phyloP scores from a whole-genome alignment of 768 basidiomycete species.

The Tulasnella sp. region DNA sequence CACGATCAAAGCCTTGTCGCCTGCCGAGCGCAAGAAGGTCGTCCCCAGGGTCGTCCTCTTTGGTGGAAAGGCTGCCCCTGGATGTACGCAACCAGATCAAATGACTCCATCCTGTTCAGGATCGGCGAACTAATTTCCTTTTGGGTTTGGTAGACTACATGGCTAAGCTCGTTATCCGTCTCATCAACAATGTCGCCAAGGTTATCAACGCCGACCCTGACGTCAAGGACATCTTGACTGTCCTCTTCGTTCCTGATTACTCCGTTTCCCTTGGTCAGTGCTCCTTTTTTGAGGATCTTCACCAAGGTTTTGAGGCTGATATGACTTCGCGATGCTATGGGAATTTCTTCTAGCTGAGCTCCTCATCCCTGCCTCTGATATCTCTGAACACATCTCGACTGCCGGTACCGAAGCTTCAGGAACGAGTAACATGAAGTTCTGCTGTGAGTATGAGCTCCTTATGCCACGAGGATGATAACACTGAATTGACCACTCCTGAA shows the following conservation, averaged over 20 bases:
- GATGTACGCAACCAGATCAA: conserved; percentile 40
- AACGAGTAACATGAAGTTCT: conserved; percentile 51
- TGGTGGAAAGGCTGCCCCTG: conserved; percentile 94
- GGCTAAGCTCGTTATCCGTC: conserved; percentile 85
- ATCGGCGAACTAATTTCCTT: conserved; percentile 13
- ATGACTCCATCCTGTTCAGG: not conserved
- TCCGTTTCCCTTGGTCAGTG: conserved; percentile 33
- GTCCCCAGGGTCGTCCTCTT: conserved; percentile 90
- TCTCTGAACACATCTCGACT: conserved; percentile 94
- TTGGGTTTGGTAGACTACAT: conserved; percentile 51
- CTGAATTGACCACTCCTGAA: conserved; percentile 41
- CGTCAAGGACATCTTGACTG: conserved; percentile 70
- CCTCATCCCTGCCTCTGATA: conserved; percentile 84
- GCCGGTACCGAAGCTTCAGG: conserved; percentile 75
- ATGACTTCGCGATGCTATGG: not conserved
- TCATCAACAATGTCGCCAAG: conserved; percentile 83
- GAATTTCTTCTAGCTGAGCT: conserved; percentile 52
- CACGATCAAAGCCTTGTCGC: conserved; percentile 62
- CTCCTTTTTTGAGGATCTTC: not conserved
- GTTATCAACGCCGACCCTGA: conserved; percentile 76
- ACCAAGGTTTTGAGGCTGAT: not conserved
- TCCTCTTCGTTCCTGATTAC: conserved; percentile 97
- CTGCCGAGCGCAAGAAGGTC: conserved; percentile 69
- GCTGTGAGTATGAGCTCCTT: not conserved
- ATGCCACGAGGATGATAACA: not conserved